phyloP scores from a whole-genome alignment of 352 stramenopile genomes.

The Phytophthora citrophthora region DNA sequence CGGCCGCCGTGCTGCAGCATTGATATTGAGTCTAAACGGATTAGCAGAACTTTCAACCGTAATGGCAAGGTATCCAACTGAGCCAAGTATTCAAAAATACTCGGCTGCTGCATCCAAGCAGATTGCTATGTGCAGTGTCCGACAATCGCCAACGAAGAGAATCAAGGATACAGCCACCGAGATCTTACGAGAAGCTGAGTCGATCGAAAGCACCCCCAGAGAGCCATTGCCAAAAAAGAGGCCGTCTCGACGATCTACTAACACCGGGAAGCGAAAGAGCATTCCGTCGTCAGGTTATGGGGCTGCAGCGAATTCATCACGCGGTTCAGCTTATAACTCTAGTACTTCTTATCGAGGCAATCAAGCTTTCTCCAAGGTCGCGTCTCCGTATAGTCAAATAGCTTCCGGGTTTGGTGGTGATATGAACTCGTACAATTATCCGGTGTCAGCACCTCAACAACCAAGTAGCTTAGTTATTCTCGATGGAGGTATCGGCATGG shows the following conservation, averaged over 20 bases:
- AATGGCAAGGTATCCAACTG: conserved; percentile 74
- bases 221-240: conserved; percentile 19
- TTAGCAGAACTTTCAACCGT: conserved; percentile 75
- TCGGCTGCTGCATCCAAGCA: conserved; percentile 60
- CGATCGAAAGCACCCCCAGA: conserved; percentile 38
- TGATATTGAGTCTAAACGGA: conserved; percentile 66
- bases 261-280: conserved; percentile 41
- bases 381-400: conserved; percentile 53
- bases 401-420: conserved; percentile 42
- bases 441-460: conserved; percentile 26
- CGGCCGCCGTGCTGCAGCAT: conserved; percentile 51
- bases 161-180: conserved; percentile 49
- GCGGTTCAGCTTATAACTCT: conserved; percentile 18
- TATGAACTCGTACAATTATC: conserved; percentile 33
- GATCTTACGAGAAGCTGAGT: conserved; percentile 51
- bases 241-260: conserved; percentile 4
- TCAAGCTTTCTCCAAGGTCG: conserved; percentile 44
- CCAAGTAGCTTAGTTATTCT: conserved; percentile 58
- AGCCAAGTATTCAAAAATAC: conserved; percentile 77
- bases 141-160: conserved; percentile 38
- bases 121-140: conserved; percentile 61
- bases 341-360: conserved; percentile 12
- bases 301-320: conserved; percentile 4
- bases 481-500: conserved; percentile 27
- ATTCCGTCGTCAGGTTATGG: conserved; percentile 16